A percentile compares a stretch with the other conserved stretches of the same genome.
phyloP scores from a whole-genome alignment of 805 yeast species.

The Kluyveromyces wickerhamii region DNA sequence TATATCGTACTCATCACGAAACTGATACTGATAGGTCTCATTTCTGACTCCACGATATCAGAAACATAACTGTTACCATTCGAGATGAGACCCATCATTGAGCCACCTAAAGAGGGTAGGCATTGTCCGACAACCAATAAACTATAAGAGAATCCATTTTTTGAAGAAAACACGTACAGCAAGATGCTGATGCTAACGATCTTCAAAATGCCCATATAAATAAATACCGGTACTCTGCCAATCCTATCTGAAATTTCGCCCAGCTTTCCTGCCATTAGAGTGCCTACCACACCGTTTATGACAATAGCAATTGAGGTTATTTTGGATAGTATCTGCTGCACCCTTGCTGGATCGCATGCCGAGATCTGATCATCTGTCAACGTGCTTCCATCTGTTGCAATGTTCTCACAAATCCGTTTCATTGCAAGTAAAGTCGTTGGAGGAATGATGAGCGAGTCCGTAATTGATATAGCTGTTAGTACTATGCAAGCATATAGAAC shows the following conservation, averaged over 20 bases:
- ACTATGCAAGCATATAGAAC: constrained; percentile 35
- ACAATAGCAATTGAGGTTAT: constrained; percentile 40
- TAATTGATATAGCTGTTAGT: constrained; percentile 36
- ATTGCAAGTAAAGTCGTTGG: constrained; percentile 32
- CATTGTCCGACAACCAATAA: constrained; percentile 38
- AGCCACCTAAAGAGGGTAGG: constrained; percentile 54
- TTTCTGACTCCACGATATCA: constrained; percentile 59
- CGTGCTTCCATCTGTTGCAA: constrained; percentile 28
- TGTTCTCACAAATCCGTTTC: constrained; percentile 36
- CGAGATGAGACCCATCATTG: constrained; percentile 46
- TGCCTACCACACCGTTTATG: constrained; percentile 36
- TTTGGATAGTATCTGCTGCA: constrained; percentile 40
- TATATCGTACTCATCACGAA: constrained; percentile 50
- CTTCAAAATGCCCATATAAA: constrained; percentile 25
- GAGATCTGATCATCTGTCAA: constrained; percentile 15
- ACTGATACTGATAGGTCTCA: constrained; percentile 53
- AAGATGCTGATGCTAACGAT: constrained; percentile 17
- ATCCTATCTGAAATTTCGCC: constrained; percentile 56
- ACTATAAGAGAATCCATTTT: constrained; percentile 31
- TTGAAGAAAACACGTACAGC: constrained; percentile 27
- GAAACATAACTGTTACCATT: constrained; percentile 62
- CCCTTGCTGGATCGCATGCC: constrained; percentile 32
- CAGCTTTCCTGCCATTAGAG: constrained; percentile 52
- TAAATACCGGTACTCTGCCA: constrained; percentile 50
- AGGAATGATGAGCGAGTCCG: constrained; percentile 34